Percentiles rank a stretch among this genome's conserved stretches.
These are phyloP conservation scores for Fusarium pseudoanthophilum DNA, from an alignment of 2,329 filamentous ascomycete species.

Conservation along the genomic window DNA sequence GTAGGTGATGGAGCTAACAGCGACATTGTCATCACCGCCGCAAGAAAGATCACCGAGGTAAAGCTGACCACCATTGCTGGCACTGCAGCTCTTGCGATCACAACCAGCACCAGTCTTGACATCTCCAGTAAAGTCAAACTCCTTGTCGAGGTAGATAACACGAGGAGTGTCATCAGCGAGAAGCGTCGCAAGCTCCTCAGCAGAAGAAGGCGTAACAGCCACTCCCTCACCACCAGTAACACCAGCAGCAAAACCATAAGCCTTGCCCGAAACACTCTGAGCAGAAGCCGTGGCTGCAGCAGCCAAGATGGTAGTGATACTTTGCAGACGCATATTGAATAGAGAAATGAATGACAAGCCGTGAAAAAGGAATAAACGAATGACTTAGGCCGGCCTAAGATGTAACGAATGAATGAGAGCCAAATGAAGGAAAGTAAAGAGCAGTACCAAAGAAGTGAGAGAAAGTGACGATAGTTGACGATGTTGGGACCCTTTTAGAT, in stretches of 20 bases:
- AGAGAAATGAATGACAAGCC: slow-evolving; percentile 1
- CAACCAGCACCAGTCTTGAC: slow-evolving; percentile 41
- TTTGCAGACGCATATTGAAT: slow-evolving; percentile 2
- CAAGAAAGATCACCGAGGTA: slow-evolving; percentile 46
- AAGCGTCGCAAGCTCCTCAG: slow-evolving; percentile 54
- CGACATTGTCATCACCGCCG: slow-evolving; percentile 38
- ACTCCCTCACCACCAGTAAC: slow-evolving; percentile 62
- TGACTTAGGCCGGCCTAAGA: slow-evolving; percentile 13
- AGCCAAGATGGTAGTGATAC: slow-evolving; percentile 23
- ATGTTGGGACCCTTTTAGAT: not conserved
- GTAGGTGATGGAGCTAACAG: slow-evolving; percentile 44
- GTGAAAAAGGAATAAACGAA: not conserved
- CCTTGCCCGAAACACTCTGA: slow-evolving; percentile 44
- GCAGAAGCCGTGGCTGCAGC: slow-evolving; percentile 39
- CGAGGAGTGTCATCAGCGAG: slow-evolving; percentile 44
- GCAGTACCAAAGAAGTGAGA: not conserved
- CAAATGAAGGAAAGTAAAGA: not conserved
- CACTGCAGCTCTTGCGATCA: slow-evolving; percentile 46
- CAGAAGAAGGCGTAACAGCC: slow-evolving; percentile 55
- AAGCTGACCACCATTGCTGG: slow-evolving; percentile 42
- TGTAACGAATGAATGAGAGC: slow-evolving; percentile 2
- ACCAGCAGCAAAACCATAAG: slow-evolving; percentile 49
- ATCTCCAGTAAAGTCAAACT: slow-evolving; percentile 44
- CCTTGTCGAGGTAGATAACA: slow-evolving; percentile 42
- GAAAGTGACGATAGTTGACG: not conserved